A percentile compares a stretch with the other conserved stretches of the same genome.
These are phyloP conservation scores for Sphaerobolus stellatus DNA, from an alignment of 1,284 basidiomycete species.

Conservation along the genomic window DNA sequence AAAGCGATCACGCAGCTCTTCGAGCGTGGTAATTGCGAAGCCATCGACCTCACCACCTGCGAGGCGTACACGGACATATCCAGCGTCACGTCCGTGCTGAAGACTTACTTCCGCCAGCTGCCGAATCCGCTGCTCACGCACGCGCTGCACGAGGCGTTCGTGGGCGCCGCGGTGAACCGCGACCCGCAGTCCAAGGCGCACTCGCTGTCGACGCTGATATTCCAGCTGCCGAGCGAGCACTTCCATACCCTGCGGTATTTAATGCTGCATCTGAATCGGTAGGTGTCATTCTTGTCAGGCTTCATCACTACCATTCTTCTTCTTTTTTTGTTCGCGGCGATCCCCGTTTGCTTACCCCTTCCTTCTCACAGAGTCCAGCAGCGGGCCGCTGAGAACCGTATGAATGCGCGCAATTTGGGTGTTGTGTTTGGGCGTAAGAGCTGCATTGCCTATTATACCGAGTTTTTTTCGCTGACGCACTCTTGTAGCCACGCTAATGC, in stretches of 20 bases:
- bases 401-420: slow-evolving; percentile 96
- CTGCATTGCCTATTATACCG: neutral
- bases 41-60: slow-evolving; percentile 85
- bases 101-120: slow-evolving; percentile 92
- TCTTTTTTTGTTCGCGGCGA: neutral
- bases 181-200: slow-evolving; percentile 63
- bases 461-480: slow-evolving; percentile 10
- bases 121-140: slow-evolving; percentile 91
- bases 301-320: too few species aligned
- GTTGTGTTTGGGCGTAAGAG: slow-evolving; percentile 98
- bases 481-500: slow-evolving; percentile 83
- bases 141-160: slow-evolving; percentile 89
- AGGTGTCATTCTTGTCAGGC: too few species aligned
- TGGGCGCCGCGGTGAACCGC: slow-evolving; percentile 68
- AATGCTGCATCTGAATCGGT: slow-evolving; percentile 87
- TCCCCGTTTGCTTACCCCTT: slow-evolving; percentile 8
- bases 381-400: slow-evolving; percentile 76
- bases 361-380: slow-evolving; percentile 59
- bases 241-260: slow-evolving; percentile 82
- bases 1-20: slow-evolving; percentile 94
- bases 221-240: slow-evolving; percentile 81
- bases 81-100: slow-evolving; percentile 94
- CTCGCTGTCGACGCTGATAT: slow-evolving; percentile 69
- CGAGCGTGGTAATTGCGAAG: slow-evolving; percentile 84
- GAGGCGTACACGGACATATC: slow-evolving; percentile 93